Evolutionary conservation across 768 basidiomycete genomes (phyloP), one percentile per base, ranked within the genome.

Genomic region (Postia placenta): DNA sequence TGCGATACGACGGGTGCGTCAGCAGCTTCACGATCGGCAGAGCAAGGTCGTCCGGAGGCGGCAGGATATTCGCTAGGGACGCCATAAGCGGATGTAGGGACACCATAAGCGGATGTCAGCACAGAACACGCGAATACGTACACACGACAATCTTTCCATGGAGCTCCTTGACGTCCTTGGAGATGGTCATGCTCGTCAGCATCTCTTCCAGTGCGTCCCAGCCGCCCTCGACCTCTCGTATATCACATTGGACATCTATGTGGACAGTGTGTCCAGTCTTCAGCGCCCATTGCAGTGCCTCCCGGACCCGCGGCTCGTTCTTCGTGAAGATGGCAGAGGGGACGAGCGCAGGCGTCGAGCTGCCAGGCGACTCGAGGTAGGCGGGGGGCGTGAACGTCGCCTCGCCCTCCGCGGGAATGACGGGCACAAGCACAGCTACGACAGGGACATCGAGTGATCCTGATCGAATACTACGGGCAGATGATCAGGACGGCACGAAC

Each of bases 1-100:
- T 74, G 23, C 74, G 72, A 61, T 91, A 92, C 0, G 75, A 74
- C 1, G 86, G 81, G 58, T 90, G 85, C 41, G 80, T 85, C 74
- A 91, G 83, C 63, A 91, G 70, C 64, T 85, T 82, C 36, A 89
- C 85, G 50, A 88, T 83, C 1, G 88, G 85, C 37, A 85, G 62
- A 45, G 76, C 68, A 30, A 87, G 72, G 55, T 81, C 80, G 55
- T 86, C 79, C 0, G 88, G 85, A 30, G 90, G 89, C 38, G 88
- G 90, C 7, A 92, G 73, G 36, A 88, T 66, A 62, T 87, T 90
- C 45, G 84, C 90, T 92, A 60, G 7, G 12, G 7, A n/a, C 2
- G 3, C 19, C 9, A 12, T 17, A 17, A 5, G n/a, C n/a, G n/a
- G n/a, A n/a, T n/a, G n/a, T n/a, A n/a, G n/a, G n/a, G n/a, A n/a